Evolutionary conservation across 495 filamentous ascomycete species (phyloP), one percentile per base, ranked within the genome.

Genomic region (Bathelium albidoporum): DNA sequence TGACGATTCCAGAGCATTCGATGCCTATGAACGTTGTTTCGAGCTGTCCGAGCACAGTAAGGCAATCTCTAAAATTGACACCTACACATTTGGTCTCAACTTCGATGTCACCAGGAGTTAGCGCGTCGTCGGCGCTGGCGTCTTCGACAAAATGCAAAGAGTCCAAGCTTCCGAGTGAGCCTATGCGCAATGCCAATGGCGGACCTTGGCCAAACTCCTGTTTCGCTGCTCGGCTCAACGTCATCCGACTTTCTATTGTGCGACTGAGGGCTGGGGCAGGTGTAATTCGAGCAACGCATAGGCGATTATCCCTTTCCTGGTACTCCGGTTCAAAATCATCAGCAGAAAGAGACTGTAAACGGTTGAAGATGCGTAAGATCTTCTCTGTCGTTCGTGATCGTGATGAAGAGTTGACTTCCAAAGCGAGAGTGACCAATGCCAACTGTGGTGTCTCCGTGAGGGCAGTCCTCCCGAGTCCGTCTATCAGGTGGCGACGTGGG

Each of bases 1-100:
- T 34, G 49, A 64, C 52, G 14, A 59, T 14, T 11, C 62, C 62
- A 16, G 49, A 36, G 62, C 45, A 58, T 32, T 64, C 62, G 22
- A 22, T 24, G 7, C 62, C 62, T 7, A 64, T 10, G 20, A 29
- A 24, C 12, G 53, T 39, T 9, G 29, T 26, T 7, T 39, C 22
- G n/a, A 39, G 14, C 12, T 24, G 12, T 2, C 62, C 62, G 18
- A 59, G 18, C 31, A 36, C 29, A 5, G 32, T 44, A 14, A 59
- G n/a, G 24, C 31, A 29, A 29, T 64, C 62, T 22, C 32, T 16
- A 31, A 61, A 61, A 34, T 61, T 65, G 18, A 65, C 4, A 24
- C 39, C 58, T 4, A 32, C 32, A 2, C 32, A 32, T 18, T 65
- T 61, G 16, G 26, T 24, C 22, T 65, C 63, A 29, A 65, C 49